Percentiles rank a stretch among this genome's conserved stretches.
Conservation (phyloP, 495 filamentous ascomycete species). For the Aspergillus diversus region DNA sequence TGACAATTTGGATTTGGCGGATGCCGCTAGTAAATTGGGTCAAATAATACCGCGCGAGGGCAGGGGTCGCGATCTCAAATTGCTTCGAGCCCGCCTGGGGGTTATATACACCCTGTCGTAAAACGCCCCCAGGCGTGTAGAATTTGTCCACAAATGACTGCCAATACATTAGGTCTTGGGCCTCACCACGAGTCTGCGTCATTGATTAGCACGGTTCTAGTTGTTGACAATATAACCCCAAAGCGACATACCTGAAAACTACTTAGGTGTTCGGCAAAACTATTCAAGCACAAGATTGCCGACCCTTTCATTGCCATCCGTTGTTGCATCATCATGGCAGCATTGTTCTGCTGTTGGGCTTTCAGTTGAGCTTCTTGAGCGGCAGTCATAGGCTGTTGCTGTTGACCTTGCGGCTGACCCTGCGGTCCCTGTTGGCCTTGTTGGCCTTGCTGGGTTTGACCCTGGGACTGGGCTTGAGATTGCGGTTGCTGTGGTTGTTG, state of each 20-base stretch:
- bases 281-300: slow-evolving; percentile 64
- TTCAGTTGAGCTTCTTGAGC: slow-evolving; percentile 48
- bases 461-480: slow-evolving; percentile 36
- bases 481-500: slow-evolving; percentile 28
- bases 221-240: slow-evolving; percentile 3
- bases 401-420: slow-evolving; percentile 45
- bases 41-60: slow-evolving; percentile 77
- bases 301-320: slow-evolving; percentile 58
- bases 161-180: slow-evolving; percentile 72
- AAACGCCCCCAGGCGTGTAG: slow-evolving; percentile 71
- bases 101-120: slow-evolving; percentile 65
- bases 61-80: slow-evolving; percentile 76
- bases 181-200: slow-evolving; percentile 55
- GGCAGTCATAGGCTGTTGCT: slow-evolving; percentile 41
- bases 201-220: slow-evolving; percentile 29
- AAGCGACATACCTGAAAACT: slow-evolving; percentile 58
- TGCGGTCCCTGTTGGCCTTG: slow-evolving; percentile 46
- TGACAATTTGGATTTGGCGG: slow-evolving; percentile 74
- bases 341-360: slow-evolving; percentile 47
- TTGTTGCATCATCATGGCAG: slow-evolving; percentile 51
- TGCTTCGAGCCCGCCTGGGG: slow-evolving; percentile 61
- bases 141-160: slow-evolving; percentile 72
- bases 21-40: slow-evolving; percentile 85
- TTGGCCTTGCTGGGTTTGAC: slow-evolving; percentile 22
- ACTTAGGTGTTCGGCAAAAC: slow-evolving; percentile 73